Evolutionary conservation across 805 yeast species (phyloP).

Genomic region (Priceomyces medius): DNA sequence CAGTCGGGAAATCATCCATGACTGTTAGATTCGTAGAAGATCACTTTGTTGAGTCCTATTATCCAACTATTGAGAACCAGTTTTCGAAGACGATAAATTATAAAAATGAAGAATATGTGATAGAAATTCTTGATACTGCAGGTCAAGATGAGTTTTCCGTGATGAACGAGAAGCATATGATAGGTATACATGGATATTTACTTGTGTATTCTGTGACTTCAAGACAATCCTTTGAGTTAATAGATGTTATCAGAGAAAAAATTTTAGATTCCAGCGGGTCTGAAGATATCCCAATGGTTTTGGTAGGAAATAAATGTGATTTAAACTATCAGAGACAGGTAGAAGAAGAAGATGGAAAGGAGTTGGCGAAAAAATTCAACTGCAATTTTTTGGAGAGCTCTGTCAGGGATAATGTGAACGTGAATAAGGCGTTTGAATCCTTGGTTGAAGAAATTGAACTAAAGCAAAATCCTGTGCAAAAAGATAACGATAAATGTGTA

Average conservation of each 20-base stretch:
- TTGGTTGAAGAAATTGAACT: slow-evolving; percentile 60
- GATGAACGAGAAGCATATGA: slow-evolving; percentile 72
- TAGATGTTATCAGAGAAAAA: slow-evolving; percentile 78
- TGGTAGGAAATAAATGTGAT: slow-evolving; percentile 74
- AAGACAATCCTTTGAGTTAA: slow-evolving; percentile 71
- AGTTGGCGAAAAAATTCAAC: slow-evolving; percentile 42
- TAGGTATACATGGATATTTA: slow-evolving; percentile 81
- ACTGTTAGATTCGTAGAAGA: slow-evolving; percentile 84
- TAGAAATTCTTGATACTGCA: slow-evolving; percentile 88
- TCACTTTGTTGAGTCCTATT: slow-evolving; percentile 83
- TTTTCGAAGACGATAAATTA: slow-evolving; percentile 67
- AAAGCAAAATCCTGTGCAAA: slow-evolving; percentile 52
- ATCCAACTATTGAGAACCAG: slow-evolving; percentile 89
- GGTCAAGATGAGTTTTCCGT: slow-evolving; percentile 90
- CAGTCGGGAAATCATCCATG: slow-evolving; percentile 86
- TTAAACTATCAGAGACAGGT: slow-evolving; percentile 62
- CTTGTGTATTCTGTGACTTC: slow-evolving; percentile 81
- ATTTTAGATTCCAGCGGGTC: slow-evolving; percentile 64
- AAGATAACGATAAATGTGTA: slow-evolving; percentile 50
- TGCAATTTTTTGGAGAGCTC: slow-evolving; percentile 50
- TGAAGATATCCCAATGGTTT: slow-evolving; percentile 47
- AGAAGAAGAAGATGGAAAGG: slow-evolving; percentile 51
- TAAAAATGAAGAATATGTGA: slow-evolving; percentile 71
- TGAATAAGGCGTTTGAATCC: slow-evolving; percentile 55
- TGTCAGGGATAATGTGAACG: slow-evolving; percentile 47